These are phyloP conservation scores for Pleoardoris graminearum DNA, from an alignment of 2,329 filamentous ascomycete genomes.

Conservation along the genomic window DNA sequence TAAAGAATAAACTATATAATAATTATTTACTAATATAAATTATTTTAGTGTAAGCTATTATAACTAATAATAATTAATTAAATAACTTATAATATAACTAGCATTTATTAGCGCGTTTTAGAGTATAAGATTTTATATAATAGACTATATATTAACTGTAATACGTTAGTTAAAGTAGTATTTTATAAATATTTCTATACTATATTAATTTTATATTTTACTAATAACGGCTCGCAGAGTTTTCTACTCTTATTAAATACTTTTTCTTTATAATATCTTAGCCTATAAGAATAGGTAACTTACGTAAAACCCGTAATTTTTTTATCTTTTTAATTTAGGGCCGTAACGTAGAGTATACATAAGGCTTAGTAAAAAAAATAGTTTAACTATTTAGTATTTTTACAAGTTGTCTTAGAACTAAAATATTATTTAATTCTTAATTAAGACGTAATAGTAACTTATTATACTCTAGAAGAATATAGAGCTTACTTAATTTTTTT, in stretches of 20 bases:
- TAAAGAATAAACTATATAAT: conserved; percentile 12
- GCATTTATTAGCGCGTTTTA: conserved; percentile 16
- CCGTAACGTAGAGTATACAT: conserved; percentile 27
- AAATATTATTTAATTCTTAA: conserved; percentile 37
- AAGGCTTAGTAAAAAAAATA: conserved; percentile 29
- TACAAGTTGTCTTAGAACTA: conserved; percentile 36
- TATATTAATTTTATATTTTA: neutral
- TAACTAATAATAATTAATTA: conserved; percentile 15
- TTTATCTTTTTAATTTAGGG: conserved; percentile 34
- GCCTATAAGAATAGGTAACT: conserved; percentile 38
- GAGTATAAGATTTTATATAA: conserved; percentile 18
- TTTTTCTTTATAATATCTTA: conserved; percentile 44
- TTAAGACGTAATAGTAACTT: conserved; percentile 40
- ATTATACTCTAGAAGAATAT: conserved; percentile 34
- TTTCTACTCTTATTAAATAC: conserved; percentile 46
- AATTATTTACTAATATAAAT: conserved; percentile 18
- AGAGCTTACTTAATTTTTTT: conserved; percentile 42
- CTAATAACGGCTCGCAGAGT: conserved; percentile 15
- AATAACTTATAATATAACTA: conserved; percentile 21
- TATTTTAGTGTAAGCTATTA: conserved; percentile 17
- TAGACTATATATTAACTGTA: conserved; percentile 15
- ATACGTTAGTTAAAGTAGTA: conserved; percentile 20
- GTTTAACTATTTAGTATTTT: conserved; percentile 22
- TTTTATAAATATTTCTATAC: neutral
- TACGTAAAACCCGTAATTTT: conserved; percentile 41